A percentile compares a stretch with the other conserved stretches of the same genome.
phyloP scores from a whole-genome alignment of 371 early-diverging fungal genomes.

The Mortierella sp. region DNA sequence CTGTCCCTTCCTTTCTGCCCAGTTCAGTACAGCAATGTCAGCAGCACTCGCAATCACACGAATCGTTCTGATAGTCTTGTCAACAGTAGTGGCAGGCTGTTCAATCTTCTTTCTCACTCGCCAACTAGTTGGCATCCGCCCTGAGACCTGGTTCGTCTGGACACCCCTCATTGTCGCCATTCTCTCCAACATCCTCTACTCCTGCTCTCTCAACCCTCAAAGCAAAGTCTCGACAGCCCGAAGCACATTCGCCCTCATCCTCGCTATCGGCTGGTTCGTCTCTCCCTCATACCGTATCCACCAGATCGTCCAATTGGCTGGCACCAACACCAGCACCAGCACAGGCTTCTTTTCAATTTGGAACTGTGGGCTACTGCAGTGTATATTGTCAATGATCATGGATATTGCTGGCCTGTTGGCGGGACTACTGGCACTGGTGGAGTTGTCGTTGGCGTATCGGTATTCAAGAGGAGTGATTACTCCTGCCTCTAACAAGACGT shows the following conservation, averaged over 20 bases:
- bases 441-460: neutral
- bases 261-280: neutral
- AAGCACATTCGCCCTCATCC: neutral
- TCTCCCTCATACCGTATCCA: neutral
- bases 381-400: neutral
- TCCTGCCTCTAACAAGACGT: neutral
- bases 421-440: neutral
- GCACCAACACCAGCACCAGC: neutral
- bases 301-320: neutral
- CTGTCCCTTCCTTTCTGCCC: neutral
- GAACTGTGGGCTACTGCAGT: neutral
- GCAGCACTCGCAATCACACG: neutral
- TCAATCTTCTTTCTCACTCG: neutral
- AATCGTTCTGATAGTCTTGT: neutral
- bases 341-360: neutral
- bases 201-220: neutral
- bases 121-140: neutral
- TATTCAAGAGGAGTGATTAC: neutral
- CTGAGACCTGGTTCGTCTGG: constrained; percentile 13
- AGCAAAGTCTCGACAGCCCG: neutral
- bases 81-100: neutral
- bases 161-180: constrained; percentile 21
- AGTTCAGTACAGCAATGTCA: neutral
- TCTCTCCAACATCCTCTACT: constrained; percentile 17
- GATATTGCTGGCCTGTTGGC: neutral